Percentiles rank a stretch among this genome's conserved stretches.
Conservation (phyloP, 2,329 filamentous ascomycete genomes). For the Microcyclospora tardicrescens region DNA sequence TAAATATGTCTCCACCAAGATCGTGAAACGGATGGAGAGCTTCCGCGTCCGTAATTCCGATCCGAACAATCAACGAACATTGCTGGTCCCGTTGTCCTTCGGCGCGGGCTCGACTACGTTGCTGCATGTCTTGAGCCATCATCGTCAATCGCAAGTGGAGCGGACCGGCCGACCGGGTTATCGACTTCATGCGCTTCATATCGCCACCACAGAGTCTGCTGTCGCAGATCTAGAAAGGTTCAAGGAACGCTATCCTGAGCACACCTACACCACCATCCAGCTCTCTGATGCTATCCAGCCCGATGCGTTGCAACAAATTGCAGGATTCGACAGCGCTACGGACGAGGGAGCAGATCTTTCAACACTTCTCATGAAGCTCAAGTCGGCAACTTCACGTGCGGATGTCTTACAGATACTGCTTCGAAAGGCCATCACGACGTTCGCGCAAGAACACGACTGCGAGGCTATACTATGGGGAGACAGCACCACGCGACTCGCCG, state of each 20-base stretch:
- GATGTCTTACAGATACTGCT: constrained; percentile 62
- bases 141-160: constrained; percentile 51
- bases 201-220: constrained; percentile 21
- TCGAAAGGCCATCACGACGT: constrained; percentile 55
- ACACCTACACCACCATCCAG: constrained; percentile 49
- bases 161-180: constrained; percentile 55
- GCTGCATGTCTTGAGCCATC: constrained; percentile 60
- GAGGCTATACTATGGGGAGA: constrained; percentile 69
- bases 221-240: constrained; percentile 21
- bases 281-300: constrained; percentile 44
- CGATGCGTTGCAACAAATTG: background rate
- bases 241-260: constrained; percentile 49
- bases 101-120: constrained; percentile 70
- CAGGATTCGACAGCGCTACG: background rate
- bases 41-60: constrained; percentile 41
- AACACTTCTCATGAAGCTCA: constrained; percentile 4
- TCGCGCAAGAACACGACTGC: constrained; percentile 48
- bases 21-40: constrained; percentile 61
- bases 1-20: constrained; percentile 65
- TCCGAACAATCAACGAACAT: constrained; percentile 35
- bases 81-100: constrained; percentile 71
- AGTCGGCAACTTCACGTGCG: constrained; percentile 55
- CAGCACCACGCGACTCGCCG: constrained; percentile 77
- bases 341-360: background rate
- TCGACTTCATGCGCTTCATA: constrained; percentile 44